Base-by-base conservation (phyloP, 768 basidiomycete genomes). In the Tulasnella sp. region DNA sequence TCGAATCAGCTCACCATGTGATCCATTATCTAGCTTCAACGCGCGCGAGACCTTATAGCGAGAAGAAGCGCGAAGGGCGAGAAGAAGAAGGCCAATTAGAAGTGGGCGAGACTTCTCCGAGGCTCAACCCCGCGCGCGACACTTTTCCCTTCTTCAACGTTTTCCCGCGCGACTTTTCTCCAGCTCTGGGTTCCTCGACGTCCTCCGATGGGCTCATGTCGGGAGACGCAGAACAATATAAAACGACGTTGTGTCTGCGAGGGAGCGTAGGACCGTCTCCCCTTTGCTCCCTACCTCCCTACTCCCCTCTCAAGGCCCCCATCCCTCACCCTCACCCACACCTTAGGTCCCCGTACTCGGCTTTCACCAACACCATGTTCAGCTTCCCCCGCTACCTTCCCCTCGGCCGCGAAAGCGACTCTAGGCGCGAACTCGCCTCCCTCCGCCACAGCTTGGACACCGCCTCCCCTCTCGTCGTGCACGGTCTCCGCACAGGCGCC, bases 381-480 rank as follows among this genome's bases (percentile, higher is more conserved):
- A 35, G 36, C 39, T 65, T 72, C 40, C 62, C 62, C 26, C 62
- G 71, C n/a, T 63, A 66, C 32, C 34, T 72, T 22, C 71, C 71
- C 35, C 71, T 72, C 34, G 71, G 71, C 35, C 52, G 32, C 29
- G 71, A 72, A 22, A 72, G 71, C 39, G 71, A 72, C n/a, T n/a
- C 71, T n/a, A 63, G 71, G 39, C 32, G 71, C 29, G 62, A 72
- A 32, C 65, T 72, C 34, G 71, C 64, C 64, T 63, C 71, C 12
- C 62, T 72, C 22, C 66, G 71, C 26, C 71, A 72, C 29, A 62
- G 71, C 40, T 64, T 72, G 62, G 71, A 72, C 39, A 72, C 71
- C 9, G 71, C 71, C 19, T 72, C 71, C 22, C 71, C 71, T 26
- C 71, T 72, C 26, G 71, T 72, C 16, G 71, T 72, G 4, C 71